These are phyloP conservation scores for Hansenula anomala DNA, from an alignment of 1,139 yeast species.

Conservation along the genomic window DNA sequence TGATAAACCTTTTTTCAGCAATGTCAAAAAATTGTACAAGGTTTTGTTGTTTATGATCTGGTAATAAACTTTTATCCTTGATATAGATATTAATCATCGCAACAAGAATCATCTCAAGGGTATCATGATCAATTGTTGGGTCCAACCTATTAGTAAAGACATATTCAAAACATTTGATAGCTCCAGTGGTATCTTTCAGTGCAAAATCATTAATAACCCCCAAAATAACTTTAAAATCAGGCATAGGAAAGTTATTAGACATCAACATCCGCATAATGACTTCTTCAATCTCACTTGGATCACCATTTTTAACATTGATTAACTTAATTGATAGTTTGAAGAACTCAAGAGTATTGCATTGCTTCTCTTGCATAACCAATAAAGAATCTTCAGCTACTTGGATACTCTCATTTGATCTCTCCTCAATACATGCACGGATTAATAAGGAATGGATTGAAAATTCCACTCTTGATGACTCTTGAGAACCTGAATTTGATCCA, in stretches of 20 bases:
- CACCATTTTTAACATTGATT: slow-evolving; percentile 6
- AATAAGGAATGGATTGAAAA: slow-evolving; percentile 11
- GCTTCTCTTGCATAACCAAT: slow-evolving; percentile 9
- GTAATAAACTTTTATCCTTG: slow-evolving; percentile 7
- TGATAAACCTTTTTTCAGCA: slow-evolving; percentile 22
- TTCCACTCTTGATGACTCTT: slow-evolving; percentile 5
- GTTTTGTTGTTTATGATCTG: slow-evolving; percentile 6
- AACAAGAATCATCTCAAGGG: slow-evolving; percentile 20
- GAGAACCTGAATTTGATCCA: neutral
- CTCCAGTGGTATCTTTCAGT: slow-evolving; percentile 16
- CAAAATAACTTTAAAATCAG: slow-evolving; percentile 14
- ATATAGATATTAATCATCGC: slow-evolving; percentile 12
- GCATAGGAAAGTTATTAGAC: slow-evolving; percentile 15
- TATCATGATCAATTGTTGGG: slow-evolving; percentile 17
- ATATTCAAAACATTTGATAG: slow-evolving; percentile 26
- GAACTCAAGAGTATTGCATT: slow-evolving; percentile 14
- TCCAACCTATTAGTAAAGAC: slow-evolving; percentile 22
- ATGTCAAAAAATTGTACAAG: slow-evolving; percentile 17
- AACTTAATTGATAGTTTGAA: slow-evolving; percentile 20
- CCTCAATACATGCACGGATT: slow-evolving; percentile 17
- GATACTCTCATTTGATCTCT: slow-evolving; percentile 9
- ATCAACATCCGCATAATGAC: slow-evolving; percentile 26
- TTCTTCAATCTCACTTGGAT: slow-evolving; percentile 14
- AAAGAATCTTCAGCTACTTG: slow-evolving; percentile 13
- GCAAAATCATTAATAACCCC: slow-evolving; percentile 21